A percentile compares a stretch with the other conserved stretches of the same genome.
phyloP scores from a whole-genome alignment of 257 asterid genomes.

The Forsythia viridissima region DNA sequence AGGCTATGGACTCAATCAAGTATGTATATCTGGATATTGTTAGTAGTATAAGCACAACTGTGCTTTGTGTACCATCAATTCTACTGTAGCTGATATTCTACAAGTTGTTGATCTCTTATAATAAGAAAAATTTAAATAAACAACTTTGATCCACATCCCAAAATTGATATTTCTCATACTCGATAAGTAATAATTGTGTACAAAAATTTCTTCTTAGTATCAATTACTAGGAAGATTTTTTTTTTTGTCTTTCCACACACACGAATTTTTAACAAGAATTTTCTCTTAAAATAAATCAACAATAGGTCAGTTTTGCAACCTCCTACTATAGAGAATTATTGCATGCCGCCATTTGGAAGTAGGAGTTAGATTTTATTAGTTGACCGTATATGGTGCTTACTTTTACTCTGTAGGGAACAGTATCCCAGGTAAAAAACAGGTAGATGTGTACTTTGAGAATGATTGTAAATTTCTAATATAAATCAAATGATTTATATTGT shows the following conservation, averaged over 20 bases:
- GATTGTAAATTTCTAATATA: background rate
- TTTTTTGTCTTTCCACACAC: background rate
- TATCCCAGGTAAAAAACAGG: background rate
- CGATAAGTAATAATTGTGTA: background rate
- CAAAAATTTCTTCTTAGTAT: background rate
- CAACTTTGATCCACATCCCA: background rate
- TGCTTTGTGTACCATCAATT: background rate
- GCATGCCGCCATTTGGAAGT: background rate
- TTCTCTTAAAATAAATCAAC: background rate
- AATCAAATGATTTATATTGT: background rate
- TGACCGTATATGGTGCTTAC: background rate
- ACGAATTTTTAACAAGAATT: background rate
- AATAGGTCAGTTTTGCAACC: background rate
- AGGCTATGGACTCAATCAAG: background rate
- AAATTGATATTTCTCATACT: background rate
- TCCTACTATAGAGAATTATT: background rate
- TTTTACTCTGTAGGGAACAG: background rate
- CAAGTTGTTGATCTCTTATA: background rate
- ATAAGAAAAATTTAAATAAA: background rate
- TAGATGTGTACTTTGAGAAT: background rate
- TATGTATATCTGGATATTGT: background rate
- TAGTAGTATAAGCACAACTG: background rate
- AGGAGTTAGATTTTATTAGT: background rate
- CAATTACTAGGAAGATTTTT: background rate
- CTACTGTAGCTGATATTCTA: background rate